A percentile compares a stretch with the other conserved stretches of the same genome.
Conservation (phyloP, 2,329 filamentous ascomycete species). For the Stemphylium lycopersici region DNA sequence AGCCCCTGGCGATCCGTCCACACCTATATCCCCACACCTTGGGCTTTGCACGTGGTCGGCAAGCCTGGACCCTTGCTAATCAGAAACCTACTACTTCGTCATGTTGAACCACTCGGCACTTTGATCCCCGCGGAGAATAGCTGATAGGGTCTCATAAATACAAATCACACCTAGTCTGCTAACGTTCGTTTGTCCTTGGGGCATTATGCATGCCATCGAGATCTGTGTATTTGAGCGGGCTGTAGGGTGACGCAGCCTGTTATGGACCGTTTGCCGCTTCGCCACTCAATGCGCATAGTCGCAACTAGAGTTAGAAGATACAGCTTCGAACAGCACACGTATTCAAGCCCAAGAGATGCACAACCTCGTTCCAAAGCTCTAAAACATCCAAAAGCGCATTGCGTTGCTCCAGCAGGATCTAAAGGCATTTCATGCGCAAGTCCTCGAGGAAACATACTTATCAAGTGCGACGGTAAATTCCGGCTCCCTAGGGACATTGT, state of each 20-base stretch:
- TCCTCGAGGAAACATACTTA: neutral
- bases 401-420: neutral
- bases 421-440: neutral
- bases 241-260: slow-evolving; percentile 8
- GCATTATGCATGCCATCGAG: slow-evolving; percentile 6
- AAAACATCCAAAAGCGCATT: neutral
- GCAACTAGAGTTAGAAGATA: neutral
- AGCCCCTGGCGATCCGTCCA: slow-evolving; percentile 13
- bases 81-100: slow-evolving; percentile 19
- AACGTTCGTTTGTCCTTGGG: neutral
- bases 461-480: neutral
- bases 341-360: neutral
- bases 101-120: neutral
- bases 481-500: neutral
- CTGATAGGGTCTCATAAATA: slow-evolving; percentile 1
- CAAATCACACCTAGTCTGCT: slow-evolving; percentile 1
- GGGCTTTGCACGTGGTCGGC: slow-evolving; percentile 7
- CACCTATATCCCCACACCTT: slow-evolving; percentile 6
- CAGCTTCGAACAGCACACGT: neutral
- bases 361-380: neutral
- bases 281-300: slow-evolving; percentile 5
- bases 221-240: slow-evolving; percentile 9
- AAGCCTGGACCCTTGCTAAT: slow-evolving; percentile 6
- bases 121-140: neutral
- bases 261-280: slow-evolving; percentile 1